Percentiles rank a stretch among this genome's conserved stretches.
Conservation (phyloP, 2,329 filamentous ascomycete species). For the Pseudogymnoascus sp. region DNA sequence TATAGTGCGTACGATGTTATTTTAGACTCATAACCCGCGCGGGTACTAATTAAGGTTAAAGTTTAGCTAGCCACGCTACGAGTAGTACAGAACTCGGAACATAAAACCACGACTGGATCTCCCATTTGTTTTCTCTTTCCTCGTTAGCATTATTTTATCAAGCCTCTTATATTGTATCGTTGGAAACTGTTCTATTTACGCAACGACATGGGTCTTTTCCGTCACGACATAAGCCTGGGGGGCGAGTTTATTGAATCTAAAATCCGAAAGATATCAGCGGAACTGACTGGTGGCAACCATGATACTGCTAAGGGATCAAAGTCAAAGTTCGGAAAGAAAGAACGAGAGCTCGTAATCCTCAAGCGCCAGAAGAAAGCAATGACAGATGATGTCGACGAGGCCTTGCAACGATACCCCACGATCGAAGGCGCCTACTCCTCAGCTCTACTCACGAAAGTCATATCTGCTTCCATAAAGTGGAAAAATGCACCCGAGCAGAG, state of each 20-base stretch:
- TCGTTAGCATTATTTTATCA: neutral
- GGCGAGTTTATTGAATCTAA: constrained; percentile 15
- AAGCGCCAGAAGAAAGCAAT: constrained; percentile 17
- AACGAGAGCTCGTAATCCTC: constrained; percentile 13
- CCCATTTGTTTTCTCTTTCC: neutral
- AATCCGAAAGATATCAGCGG: constrained; percentile 9
- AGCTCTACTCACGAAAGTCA: constrained; percentile 15
- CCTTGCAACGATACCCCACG: constrained; percentile 13
- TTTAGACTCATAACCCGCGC: neutral
- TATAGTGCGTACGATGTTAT: neutral
- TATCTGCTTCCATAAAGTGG: constrained; percentile 13
- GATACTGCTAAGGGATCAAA: neutral
- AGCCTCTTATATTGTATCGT: neutral
- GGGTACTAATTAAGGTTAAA: neutral
- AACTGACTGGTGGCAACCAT: constrained; percentile 11
- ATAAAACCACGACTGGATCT: neutral
- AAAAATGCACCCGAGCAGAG: constrained; percentile 13
- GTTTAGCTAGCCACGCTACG: neutral
- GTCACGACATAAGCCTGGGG: neutral
- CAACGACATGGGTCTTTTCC: neutral
- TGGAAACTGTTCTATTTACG: neutral
- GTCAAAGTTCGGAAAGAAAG: neutral
- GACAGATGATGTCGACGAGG: constrained; percentile 16
- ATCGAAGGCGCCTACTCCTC: constrained; percentile 16
- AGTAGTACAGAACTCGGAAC: neutral